Evolutionary conservation across 2,329 filamentous ascomycete genomes (phyloP), one percentile per base, ranked within the genome.

Genomic region (Colletotrichum filicis): DNA sequence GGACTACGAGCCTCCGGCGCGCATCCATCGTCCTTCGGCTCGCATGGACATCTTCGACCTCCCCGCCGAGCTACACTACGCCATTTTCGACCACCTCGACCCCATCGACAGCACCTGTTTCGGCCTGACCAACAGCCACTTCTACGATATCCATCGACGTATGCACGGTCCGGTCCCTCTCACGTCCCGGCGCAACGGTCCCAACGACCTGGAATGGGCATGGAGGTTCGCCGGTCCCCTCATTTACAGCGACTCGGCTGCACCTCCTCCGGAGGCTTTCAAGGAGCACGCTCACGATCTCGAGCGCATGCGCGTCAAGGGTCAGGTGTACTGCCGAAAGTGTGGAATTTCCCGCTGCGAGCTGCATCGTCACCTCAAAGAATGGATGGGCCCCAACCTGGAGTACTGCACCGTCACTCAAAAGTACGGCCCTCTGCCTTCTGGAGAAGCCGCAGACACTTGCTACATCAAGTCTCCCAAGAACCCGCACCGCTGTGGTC

Each of bases 101-200:
- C 88, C 89, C 61, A 91, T 92, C 74, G 90, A 92, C 80, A 89
- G 89, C 77, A 89, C 88, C 52, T 92, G 90, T 78, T 83, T 92
- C 52, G 90, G 89, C 16, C 85, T 92, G 65, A 87, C 89, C 49
- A 89, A 86, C 82, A 85, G 84, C 56, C 85, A 87, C 78, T 86
- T 91, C 75, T 92, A 92, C 79, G 81, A 84, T 42, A 89, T 92
- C 76, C 89, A 91, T 80, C 84, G 85, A 30, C 86, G 85, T 67
- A 84, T 90, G 80, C 86, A 90, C 79, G 88, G 87, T 66, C 83
- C 80, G 8, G 87, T 92, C n/a, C 83, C 89, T 11, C 85, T 92
- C 19, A 87, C 87, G 22, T 86, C 86, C 59, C 86, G 90, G 16
- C 90, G 91, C 58, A 79, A 84, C 7, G 90, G 90, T 0, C 90